These are phyloP conservation scores for Lojkania enalia DNA, from an alignment of 2,329 filamentous ascomycete genomes.

Conservation along the genomic window DNA sequence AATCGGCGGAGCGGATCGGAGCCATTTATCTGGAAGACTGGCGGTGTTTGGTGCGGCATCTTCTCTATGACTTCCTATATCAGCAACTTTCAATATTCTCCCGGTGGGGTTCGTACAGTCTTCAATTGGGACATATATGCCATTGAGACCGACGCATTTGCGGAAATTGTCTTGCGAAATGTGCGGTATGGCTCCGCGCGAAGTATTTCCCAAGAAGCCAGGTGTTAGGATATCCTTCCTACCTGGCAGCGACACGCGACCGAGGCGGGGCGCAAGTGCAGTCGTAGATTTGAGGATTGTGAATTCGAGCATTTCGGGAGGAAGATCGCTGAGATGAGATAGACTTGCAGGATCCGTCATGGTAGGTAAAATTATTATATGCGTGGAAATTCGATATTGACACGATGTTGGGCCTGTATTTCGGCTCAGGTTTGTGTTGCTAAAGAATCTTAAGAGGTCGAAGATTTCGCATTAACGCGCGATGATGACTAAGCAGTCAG, in stretches of 20 bases:
- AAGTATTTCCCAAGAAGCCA: slow-evolving; percentile 77
- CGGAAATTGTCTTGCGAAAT: slow-evolving; percentile 80
- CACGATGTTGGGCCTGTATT: no score
- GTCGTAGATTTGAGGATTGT: slow-evolving; percentile 45
- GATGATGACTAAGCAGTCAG: no score
- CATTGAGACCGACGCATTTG: slow-evolving; percentile 66
- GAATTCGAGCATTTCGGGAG: slow-evolving; percentile 51
- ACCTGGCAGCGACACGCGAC: slow-evolving; percentile 64
- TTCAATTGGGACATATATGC: slow-evolving; percentile 82
- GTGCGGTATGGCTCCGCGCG: slow-evolving; percentile 84
- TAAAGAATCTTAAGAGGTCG: no score
- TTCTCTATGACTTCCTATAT: slow-evolving; percentile 65
- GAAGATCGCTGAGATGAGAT: slow-evolving; percentile 22
- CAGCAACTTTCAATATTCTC: slow-evolving; percentile 32
- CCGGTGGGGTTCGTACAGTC: slow-evolving; percentile 72
- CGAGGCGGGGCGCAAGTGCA: slow-evolving; percentile 64
- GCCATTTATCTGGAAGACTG: slow-evolving; percentile 55
- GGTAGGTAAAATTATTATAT: background rate
- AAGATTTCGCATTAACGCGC: no score
- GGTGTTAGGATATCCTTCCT: slow-evolving; percentile 77
- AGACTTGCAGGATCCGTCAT: background rate
- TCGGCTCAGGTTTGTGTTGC: no score
- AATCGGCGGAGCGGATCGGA: slow-evolving; percentile 70
- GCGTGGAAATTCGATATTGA: no score
- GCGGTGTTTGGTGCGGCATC: slow-evolving; percentile 52